Base-by-base conservation (phyloP, 208 protist genomes). In the Leishmania tarentolae region DNA sequence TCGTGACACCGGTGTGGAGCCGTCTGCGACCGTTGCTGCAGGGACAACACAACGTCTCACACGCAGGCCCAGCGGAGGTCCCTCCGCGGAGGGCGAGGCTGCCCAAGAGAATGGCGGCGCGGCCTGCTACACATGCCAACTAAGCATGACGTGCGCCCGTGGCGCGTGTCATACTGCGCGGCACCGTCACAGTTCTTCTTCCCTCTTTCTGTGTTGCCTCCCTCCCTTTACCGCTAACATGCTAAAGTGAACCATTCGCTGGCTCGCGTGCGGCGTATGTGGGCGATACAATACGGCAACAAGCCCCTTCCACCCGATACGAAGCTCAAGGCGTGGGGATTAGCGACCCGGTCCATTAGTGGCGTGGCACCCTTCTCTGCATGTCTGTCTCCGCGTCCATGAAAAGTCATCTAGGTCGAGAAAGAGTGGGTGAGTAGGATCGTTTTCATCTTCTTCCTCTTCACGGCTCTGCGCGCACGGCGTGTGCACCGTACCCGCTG, bases 1-100 rank as follows among this genome's bases (percentile, higher is more conserved):
- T 85, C 35, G 13, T 80, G 17, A n/a, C 46, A 28, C 77, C 79
- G n/a, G 79, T 75, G 37, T 73, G 69, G 81, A 21, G 70, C 3
- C 56, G 63, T 40, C 8, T 83, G 74, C 53, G 37, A 35, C 53
- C 35, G 40, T 37, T 40, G 74, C 52, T 78, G 56, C 53, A 42
- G 52, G 21, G 42, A 50, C 53, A 21, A 9, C 63, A 24, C 42
- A 2, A 46, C 15, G n/a, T 11, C 52, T 44, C 50, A 19, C 50
- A 42, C n/a, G 6, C 19, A 2, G 72, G 17, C 72, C 46, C 31
- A 5, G 13, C 28, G 21, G 7, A 40, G 11, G 19, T 17, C n/a
- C n/a, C 69, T 50, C n/a, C 28, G 44, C 21, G 44, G 19, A n/a
- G 44, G 11, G 40, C 2, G 69, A 11, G 7, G 15, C 52, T 13